These are phyloP conservation scores for Blastobotrys illinoisensis DNA, from an alignment of 1,139 yeast genomes.

Conservation along the genomic window DNA sequence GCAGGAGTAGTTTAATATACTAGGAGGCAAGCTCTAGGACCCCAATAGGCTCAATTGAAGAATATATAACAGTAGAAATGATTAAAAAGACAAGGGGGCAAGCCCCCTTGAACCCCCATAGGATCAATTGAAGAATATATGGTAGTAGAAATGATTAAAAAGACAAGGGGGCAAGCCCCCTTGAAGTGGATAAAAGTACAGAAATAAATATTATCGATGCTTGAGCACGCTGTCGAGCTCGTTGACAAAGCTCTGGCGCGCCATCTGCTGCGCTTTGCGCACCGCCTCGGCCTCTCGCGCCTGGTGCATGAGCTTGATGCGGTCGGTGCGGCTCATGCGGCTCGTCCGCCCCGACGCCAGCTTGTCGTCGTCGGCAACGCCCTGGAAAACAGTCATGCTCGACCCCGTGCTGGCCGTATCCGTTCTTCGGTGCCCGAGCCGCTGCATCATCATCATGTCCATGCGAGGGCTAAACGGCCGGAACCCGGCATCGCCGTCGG, in stretches of 20 bases:
- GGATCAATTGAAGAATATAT: no score
- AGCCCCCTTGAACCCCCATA: no score
- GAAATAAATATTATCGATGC: not conserved
- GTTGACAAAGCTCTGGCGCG: slow-evolving; percentile 21
- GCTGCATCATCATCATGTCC: slow-evolving; percentile 7
- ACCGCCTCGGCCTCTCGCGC: slow-evolving; percentile 19
- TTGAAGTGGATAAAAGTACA: not conserved
- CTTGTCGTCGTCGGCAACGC: slow-evolving; percentile 19
- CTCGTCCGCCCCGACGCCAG: slow-evolving; percentile 1
- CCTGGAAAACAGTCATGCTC: slow-evolving; percentile 21
- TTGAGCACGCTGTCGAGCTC: slow-evolving; percentile 25
- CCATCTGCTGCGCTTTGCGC: slow-evolving; percentile 13
- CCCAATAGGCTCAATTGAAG: no score
- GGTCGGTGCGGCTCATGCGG: slow-evolving; percentile 23
- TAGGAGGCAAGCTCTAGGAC: no score
- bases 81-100: no score
- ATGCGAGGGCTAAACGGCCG: slow-evolving; percentile 13
- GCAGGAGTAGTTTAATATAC: no score
- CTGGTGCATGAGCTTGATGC: slow-evolving; percentile 24
- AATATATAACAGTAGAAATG: no score
- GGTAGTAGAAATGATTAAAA: no score
- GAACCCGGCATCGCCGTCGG: slow-evolving; percentile 9
- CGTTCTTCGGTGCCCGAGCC: slow-evolving; percentile 10
- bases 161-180: no score
- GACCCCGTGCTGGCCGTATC: slow-evolving; percentile 10